Evolutionary conservation across 169 alveolate species (phyloP), one percentile per base, ranked within the genome.

Genomic region (Eimeria tenella): DNA sequence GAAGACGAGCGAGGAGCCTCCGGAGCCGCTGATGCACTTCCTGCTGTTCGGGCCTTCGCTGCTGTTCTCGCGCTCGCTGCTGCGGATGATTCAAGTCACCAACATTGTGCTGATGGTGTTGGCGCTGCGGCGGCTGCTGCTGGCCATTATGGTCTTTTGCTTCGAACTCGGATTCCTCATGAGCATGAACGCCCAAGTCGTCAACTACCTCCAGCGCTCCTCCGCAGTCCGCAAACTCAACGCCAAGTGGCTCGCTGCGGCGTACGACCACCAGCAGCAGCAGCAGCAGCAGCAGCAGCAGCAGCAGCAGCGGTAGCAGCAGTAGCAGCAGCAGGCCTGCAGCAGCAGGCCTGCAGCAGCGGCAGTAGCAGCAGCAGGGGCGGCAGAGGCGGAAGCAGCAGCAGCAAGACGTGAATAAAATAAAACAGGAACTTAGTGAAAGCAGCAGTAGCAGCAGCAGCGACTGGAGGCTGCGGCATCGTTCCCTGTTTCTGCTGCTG

Each of bases 131-230:
- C 94, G 91, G 42, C 84, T 91, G 83, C 74, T 91, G 73, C 94
- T 62, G 5, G 77, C 91, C 5, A 65, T 83, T 21, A 93, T 93
- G 89, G 81, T 82, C 25, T 93, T 93, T 58, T 70, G 75, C 82
- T 83, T 93, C 62, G 93, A 82, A 74, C 86, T 93, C 23, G 95
- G 95, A 23, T 93, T 93, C 74, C 88, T 93, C n/a, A 83, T 83
- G 93, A 93, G 89, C 62, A 82, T 93, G 93, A 93, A 93, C 60
- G 73, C 31, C 60, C 93, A 81, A 50, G 93, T 82, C 17, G 73
- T 93, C 52, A 56, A 82, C 21, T 93, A 82, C 71, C 65, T 93
- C 70, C 60, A 49, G 17, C 75, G 89, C 9, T 93, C 53, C 75
- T 82, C 95, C 13, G 65, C 77, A 7, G 49, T 93, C 49, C 60